phyloP scores from a whole-genome alignment of 2,329 filamentous ascomycete species.

The Xylaria sp. region DNA sequence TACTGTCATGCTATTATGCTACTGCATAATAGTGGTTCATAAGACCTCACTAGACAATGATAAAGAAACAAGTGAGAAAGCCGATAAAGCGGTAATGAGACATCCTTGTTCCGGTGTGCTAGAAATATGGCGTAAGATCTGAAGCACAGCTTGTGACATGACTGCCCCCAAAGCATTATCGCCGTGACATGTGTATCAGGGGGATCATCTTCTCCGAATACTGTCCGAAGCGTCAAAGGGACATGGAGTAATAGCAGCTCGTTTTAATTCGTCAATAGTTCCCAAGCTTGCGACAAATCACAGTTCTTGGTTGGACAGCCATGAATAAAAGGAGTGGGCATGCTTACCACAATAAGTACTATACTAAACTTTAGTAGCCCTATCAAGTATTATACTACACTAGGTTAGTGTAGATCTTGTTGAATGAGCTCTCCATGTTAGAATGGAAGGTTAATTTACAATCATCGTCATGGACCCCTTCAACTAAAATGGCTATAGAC shows the following conservation, averaged over 20 bases:
- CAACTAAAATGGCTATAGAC: background rate
- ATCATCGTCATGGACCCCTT: background rate
- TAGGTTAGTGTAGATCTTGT: background rate
- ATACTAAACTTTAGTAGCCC: background rate
- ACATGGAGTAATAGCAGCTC: background rate
- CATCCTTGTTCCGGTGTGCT: no score
- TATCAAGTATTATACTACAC: background rate
- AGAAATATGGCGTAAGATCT: slow-evolving; percentile 22
- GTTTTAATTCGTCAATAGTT: slow-evolving; percentile 27
- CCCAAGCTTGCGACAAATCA: slow-evolving; percentile 25
- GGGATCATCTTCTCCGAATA: slow-evolving; percentile 7
- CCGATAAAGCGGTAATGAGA: no score
- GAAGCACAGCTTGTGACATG: slow-evolving; percentile 44
- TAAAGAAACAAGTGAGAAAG: background rate
- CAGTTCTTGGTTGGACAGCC: slow-evolving; percentile 2
- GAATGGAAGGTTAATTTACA: background rate
- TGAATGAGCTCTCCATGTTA: background rate
- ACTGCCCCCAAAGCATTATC: slow-evolving; percentile 34
- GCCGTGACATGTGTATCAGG: slow-evolving; percentile 36
- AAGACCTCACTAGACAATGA: background rate
- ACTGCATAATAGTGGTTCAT: background rate
- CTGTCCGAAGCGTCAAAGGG: slow-evolving; percentile 7
- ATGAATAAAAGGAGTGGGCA: background rate
- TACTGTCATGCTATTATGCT: background rate
- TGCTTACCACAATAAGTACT: slow-evolving; percentile 2